Base-by-base conservation (phyloP, 768 basidiomycete species). In the Sporobolomyces roseus region DNA sequence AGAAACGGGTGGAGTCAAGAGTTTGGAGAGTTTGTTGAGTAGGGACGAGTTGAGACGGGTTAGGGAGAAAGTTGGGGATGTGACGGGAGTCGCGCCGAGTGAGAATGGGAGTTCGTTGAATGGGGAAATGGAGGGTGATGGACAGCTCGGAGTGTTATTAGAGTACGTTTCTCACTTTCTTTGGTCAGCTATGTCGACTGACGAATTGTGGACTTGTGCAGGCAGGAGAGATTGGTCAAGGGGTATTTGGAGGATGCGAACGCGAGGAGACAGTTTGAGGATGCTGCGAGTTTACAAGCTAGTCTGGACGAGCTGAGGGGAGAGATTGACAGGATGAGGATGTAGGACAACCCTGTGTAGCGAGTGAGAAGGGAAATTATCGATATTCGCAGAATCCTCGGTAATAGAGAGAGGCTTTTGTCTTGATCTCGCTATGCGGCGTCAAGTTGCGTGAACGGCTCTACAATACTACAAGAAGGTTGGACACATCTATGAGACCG, bases 261-360 rank as follows among this genome's bases (percentile, higher is more conserved):
- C 78, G 84, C 86, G 3, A 88, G 88, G 73, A 83, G 94, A 49
- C 98, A 98, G 79, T 97, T 98, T 71, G 94, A 98, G 78, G 96
- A 99, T 76, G 89, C 88, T 19, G 88, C 88, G 78, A 88, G 88
- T 5, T 80, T 99, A 69, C 87, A 89, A 77, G 77, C 80, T 36
- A 93, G 88, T 77, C 78, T 97, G 58, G 82, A 80, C 52, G 94
- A 98, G 80, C 90, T 99, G 63, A 82, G 88, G 71, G 81, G 76
- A 17, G 93, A 94, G 81, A 93, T 97, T 58, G 86, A 86, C 70
- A 59, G 58, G 30, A 14, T 48, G 41, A 48, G 58, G 19, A 23
- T 46, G 45, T 12, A 14, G 14, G 45, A 46, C 14, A 41, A 9
- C n/a, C n/a, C n/a, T n/a, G n/a, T n/a, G n/a, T n/a, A n/a, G n/a